Evolutionary conservation across 352 stramenopile species (phyloP), one percentile per base, ranked within the genome.

Genomic region (Phytophthora vignae): DNA sequence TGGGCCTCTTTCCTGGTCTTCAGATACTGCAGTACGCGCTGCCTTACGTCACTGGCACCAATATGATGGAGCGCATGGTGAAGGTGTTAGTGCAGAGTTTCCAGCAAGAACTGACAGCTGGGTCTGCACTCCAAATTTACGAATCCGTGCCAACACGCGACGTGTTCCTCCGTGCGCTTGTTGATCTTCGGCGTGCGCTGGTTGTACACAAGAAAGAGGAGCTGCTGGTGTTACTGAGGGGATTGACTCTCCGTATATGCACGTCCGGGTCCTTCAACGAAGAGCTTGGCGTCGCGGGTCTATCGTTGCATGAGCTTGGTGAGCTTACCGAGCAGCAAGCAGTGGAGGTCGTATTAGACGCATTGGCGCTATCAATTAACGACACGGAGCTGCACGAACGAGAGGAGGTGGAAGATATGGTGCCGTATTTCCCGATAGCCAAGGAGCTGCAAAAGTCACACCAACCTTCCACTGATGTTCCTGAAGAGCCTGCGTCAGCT

Each of bases 251-350:
- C 3, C 87, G 87, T 22, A 83, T 93, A 40, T 88, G 81, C 52
- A 95, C 88, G 4, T 91, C 84, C n/a, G 88, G 87, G 10, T 81
- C 83, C 1, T 95, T 95, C 64, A 66, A 84, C 2, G 86, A 94
- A 44, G 88, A 95, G 19, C 59, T 95, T 4, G 74, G 87, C 10
- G 61, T 69, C 8, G 78, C 71, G 3, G 82, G 76, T 0, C n/a
- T 95, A 7, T 87, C 73, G 8, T 73, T 92, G 11, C 78, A 92
- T 50, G 74, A 81, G 9, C 65, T 93, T 22, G 81, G 83, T 21
- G 75, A 85, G 25, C 74, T 91, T 38, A 87, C 76, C 1, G 86
- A 93, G 65, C 75, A 79, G 5, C 67, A 84, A 57, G 88, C 85
- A 12, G 81, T 90, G 10, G 76, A 87, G 46, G 75, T 79, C 2